Base-by-base conservation (phyloP, 768 basidiomycete genomes). In the Tricholoma saponaceum region DNA sequence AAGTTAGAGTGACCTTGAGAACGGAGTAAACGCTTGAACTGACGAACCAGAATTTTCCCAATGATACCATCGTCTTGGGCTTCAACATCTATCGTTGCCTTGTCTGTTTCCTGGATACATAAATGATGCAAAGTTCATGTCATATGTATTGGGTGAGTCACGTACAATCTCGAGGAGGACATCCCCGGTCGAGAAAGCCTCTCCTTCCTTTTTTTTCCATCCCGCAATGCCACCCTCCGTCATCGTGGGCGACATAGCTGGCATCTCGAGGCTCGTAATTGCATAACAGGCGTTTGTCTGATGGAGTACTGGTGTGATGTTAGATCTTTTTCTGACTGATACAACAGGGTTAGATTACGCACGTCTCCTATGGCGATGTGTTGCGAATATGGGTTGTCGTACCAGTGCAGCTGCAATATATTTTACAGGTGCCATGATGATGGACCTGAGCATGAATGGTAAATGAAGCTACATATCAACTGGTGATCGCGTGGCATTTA, bases 241-340 rank as follows among this genome's bases (percentile, higher is more conserved):
- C 90, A 98, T 95, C 12, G 93, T 96, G 13, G 94, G 95, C 2
- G 90, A 95, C 94, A 98, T 96, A 58, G 95, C 95, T 4, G 95
- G 95, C 93, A 98, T 96, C 64, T 83, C 76, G 58, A 96, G 83
- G 60, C 85, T 81, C 50, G 90, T 86, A 52, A 92, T 79, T 30
- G 87, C 92, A 62, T 72, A 72, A 44, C 82, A 79, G 46, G 70
- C 65, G 52, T 72, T 64, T 46, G 82, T 76, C 35, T 77, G 72
- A 68, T 87, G 88, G 52, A 91, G 66, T 56, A 76, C 85, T 87
- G 63, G 33, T 53, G 47, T 53, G 44, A 63, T 52, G 37, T 54
- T 14, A 22, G 8, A 32, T 58, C n/a, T 51, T 43, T 39, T 5
- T 25, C 52, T 30, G 8, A 16, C n/a, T 4, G 25, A 20, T n/a